Conservation (phyloP, 805 yeast species). For the Zygotorulaspora sp. region DNA sequence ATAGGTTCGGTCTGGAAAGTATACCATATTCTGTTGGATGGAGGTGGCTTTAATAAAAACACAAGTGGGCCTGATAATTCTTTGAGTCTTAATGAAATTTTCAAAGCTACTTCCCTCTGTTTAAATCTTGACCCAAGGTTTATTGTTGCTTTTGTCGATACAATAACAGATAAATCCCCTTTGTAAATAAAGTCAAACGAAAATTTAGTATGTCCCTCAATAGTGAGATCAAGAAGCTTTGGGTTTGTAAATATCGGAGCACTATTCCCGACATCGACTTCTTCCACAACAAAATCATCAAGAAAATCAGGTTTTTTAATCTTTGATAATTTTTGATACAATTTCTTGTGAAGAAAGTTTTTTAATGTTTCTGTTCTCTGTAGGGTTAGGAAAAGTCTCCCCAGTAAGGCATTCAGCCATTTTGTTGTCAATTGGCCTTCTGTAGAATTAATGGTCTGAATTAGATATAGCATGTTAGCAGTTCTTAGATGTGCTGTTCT, state of each 20-base stretch:
- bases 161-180: constrained; percentile 71
- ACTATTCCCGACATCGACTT: constrained; percentile 69
- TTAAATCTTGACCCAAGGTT: constrained; percentile 72
- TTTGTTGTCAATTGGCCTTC: constrained; percentile 78
- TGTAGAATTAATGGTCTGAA: constrained; percentile 72
- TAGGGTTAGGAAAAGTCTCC: constrained; percentile 72
- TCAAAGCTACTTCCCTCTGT: constrained; percentile 69
- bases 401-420: constrained; percentile 87
- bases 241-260: constrained; percentile 81
- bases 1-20: constrained; percentile 76
- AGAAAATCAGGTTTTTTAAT: constrained; percentile 84
- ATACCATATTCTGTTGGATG: constrained; percentile 88
- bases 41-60: constrained; percentile 77
- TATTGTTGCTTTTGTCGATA: constrained; percentile 75
- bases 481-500: constrained; percentile 69
- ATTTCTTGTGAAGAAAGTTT: constrained; percentile 49
- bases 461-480: constrained; percentile 63
- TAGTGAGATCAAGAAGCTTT: constrained; percentile 58
- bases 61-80: constrained; percentile 70
- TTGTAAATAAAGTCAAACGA: constrained; percentile 59
- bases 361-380: constrained; percentile 69
- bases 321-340: constrained; percentile 69
- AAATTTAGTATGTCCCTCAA: constrained; percentile 71
- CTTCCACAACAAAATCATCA: constrained; percentile 71
- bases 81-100: constrained; percentile 63